These are phyloP conservation scores for Cochlearia excelsa DNA, from an alignment of 345 rosid genomes.

Conservation along the genomic window DNA sequence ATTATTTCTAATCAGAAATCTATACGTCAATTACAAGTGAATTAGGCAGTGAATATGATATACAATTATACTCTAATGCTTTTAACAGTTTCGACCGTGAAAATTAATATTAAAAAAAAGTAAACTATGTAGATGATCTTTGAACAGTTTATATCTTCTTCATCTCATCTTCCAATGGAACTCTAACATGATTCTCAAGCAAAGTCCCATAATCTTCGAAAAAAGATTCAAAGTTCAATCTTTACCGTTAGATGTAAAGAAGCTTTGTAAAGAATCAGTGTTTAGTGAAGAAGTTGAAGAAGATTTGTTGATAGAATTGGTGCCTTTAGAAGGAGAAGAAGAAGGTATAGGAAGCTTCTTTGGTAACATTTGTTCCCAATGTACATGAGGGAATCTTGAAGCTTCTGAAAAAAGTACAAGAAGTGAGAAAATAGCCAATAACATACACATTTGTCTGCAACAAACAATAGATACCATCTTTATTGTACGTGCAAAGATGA, in stretches of 20 bases:
- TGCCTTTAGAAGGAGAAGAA: constrained; percentile 88
- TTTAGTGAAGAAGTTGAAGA: constrained; percentile 37
- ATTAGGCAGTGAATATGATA: too few species aligned
- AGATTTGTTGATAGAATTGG: constrained; percentile 56
- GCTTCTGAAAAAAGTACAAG: constrained; percentile 50
- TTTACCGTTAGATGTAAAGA: constrained; percentile 53
- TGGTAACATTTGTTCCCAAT: constrained; percentile 84
- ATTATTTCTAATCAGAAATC: too few species aligned
- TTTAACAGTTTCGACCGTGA: too few species aligned
- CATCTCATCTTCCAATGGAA: constrained; percentile 9
- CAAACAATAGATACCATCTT: constrained; percentile 41
- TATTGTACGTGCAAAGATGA: not conserved
- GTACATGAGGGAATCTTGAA: constrained; percentile 56
- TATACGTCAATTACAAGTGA: too few species aligned
- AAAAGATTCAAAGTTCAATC: constrained; percentile 35
- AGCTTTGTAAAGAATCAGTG: constrained; percentile 27
- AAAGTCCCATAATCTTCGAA: not conserved
- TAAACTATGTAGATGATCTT: not conserved
- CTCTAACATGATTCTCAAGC: not conserved
- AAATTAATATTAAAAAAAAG: too few species aligned
- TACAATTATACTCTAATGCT: too few species aligned
- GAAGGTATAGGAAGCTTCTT: constrained; percentile 72
- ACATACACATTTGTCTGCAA: constrained; percentile 41
- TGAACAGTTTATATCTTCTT: not conserved
- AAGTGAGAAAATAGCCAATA: constrained; percentile 42